Evolutionary conservation across 192 early-diverging fungal species (phyloP), one percentile per base, ranked within the genome.

Genomic region (Hyaloraphidium curvatum): DNA sequence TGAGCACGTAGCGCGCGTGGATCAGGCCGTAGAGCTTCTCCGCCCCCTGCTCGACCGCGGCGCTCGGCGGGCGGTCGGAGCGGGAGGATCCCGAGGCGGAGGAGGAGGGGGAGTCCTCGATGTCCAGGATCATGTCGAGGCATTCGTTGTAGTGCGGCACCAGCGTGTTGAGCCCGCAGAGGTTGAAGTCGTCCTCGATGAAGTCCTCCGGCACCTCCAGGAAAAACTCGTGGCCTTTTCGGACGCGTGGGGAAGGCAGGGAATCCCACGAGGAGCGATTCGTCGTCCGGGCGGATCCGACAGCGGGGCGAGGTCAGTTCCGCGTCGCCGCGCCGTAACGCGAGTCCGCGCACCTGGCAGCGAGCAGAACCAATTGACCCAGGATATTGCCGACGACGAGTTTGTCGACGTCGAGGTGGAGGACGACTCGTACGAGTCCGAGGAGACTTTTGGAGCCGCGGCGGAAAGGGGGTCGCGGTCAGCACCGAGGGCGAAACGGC

Each of bases 101-200:
- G 43, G 43, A 48, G 43, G 43, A 9, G 43, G 14, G 43, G 43
- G 43, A 48, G 43, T 14, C 79, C 51, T 87, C 84, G 21, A 76
- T 69, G 72, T 97, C 94, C 54, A 97, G 69, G 54, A 97, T 94
- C 78, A 87, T 83, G 62, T 97, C 91, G 14, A 97, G 69, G 1
- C 91, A 87, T 64, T 91, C 87, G 61, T 80, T 74, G 67, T 90
- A 96, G 55, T 82, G 79, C 25, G 82, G 82, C 0, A 94, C 83
- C 14, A 77, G 68, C 16, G 77, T 67, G 60, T 70, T 71, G 17
- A 97, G 75, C 33, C 94, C 94, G n/a, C 86, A 91, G 58, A 97
- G 67, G 65, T 97, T 97, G 68, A 97, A 97, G 57, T 92, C 89
- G 64, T 97, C 94, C 59, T 88, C 82, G 54, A 96, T 89, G 57